Conservation (phyloP, 176 grass and related monocot genomes). For the Cymbopogon citratus region DNA sequence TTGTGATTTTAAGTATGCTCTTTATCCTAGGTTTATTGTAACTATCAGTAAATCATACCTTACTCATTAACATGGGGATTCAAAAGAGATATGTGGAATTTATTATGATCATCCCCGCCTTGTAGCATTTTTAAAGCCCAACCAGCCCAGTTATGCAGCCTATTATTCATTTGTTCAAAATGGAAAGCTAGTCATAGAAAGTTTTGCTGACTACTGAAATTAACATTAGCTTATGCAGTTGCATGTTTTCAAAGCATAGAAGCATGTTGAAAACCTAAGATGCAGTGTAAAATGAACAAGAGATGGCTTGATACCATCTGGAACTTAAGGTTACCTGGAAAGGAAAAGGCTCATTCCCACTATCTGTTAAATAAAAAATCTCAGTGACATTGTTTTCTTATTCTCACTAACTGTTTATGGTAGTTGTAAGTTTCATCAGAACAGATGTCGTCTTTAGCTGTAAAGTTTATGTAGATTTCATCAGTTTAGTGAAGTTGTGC, state of each 20-base stretch:
- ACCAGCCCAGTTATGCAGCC: neutral
- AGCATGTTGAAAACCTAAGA: no score
- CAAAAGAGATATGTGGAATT: neutral
- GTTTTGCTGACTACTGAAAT: neutral
- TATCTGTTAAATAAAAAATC: neutral
- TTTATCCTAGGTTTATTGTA: neutral
- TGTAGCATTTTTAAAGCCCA: neutral
- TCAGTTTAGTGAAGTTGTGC: neutral
- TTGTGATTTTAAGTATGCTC: neutral
- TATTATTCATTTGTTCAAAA: neutral
- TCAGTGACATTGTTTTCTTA: neutral
- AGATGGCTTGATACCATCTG: neutral
- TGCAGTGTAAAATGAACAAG: neutral
- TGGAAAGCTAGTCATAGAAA: neutral
- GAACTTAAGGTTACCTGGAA: neutral
- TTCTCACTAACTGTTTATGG: neutral
- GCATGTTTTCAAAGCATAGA: no score
- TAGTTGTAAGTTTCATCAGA: neutral
- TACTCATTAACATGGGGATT: neutral
- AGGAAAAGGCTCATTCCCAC: neutral
- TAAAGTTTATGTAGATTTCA: neutral
- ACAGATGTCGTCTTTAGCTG: neutral
- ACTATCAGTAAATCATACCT: neutral
- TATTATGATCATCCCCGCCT: neutral
- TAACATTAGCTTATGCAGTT: conserved; percentile 1